Conservation (phyloP, 352 stramenopile genomes). For the Elongisporangium anandrum region DNA sequence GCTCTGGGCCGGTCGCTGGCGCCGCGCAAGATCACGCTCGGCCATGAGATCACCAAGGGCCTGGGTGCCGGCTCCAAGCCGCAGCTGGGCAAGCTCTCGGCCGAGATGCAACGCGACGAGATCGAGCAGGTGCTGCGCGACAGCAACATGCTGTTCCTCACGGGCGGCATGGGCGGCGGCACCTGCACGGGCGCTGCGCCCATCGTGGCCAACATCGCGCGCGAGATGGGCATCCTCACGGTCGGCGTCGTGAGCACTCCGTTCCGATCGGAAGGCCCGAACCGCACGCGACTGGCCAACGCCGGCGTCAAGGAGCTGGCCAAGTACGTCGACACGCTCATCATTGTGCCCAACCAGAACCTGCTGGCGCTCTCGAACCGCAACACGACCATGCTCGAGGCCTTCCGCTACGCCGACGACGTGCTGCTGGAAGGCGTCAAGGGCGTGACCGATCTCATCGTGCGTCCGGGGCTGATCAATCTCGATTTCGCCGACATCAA, state of each 20-base stretch:
- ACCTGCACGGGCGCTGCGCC: constrained; percentile 91
- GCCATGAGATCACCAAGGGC: constrained; percentile 82
- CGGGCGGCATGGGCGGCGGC: constrained; percentile 92
- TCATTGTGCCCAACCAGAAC: constrained; percentile 97
- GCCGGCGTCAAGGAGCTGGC: constrained; percentile 90
- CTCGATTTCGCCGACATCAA: constrained; percentile 97
- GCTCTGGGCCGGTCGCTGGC: constrained; percentile 73
- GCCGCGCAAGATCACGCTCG: constrained; percentile 77
- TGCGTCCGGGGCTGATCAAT: constrained; percentile 96
- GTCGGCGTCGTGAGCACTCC: constrained; percentile 96
- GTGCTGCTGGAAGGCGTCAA: constrained; percentile 95
- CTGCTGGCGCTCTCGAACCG: constrained; percentile 91
- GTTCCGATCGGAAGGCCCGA: constrained; percentile 94
- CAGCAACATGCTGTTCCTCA: constrained; percentile 96
- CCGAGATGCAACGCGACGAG: constrained; percentile 85
- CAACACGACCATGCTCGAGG: constrained; percentile 91
- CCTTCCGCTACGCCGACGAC: constrained; percentile 94
- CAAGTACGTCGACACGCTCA: constrained; percentile 94
- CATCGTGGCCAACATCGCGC: constrained; percentile 91
- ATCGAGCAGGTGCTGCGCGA: constrained; percentile 88
- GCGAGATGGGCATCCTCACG: constrained; percentile 92
- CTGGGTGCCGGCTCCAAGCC: constrained; percentile 80
- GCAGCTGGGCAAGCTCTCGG: constrained; percentile 72
- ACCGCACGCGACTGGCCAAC: constrained; percentile 92
- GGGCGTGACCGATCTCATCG: constrained; percentile 95